These are phyloP conservation scores for Chimonanthus salicifolius DNA, from an alignment of 164 flowering plant species.

Conservation along the genomic window DNA sequence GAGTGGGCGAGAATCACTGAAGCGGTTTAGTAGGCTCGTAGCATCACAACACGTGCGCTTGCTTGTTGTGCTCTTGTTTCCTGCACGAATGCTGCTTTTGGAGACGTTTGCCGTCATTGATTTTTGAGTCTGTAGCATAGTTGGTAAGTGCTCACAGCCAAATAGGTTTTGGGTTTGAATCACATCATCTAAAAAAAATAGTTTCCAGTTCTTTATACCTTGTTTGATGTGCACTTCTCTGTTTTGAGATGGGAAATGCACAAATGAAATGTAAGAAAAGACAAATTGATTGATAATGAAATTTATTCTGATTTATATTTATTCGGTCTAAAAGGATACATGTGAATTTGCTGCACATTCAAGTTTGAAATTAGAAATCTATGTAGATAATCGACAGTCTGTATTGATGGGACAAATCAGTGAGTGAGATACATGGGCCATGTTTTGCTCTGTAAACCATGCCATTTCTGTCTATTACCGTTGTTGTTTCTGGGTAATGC, in stretches of 20 bases:
- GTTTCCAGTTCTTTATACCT: background rate
- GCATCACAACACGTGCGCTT: conserved; percentile 69
- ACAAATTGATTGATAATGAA: background rate
- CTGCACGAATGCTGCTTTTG: conserved; percentile 36
- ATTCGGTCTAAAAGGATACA: no score
- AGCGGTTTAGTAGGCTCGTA: conserved; percentile 57
- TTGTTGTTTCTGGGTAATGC: no score
- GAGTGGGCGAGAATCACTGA: conserved; percentile 53
- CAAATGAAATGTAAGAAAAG: background rate
- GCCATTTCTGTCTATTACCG: no score
- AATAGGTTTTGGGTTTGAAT: background rate
- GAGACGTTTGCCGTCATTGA: background rate
- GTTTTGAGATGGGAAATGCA: background rate
- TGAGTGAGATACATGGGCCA: no score
- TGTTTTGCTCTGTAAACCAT: no score
- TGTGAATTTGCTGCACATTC: no score
- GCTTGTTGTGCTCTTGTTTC: conserved; percentile 58
- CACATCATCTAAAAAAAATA: background rate
- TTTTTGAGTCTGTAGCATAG: background rate
- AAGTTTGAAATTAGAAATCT: no score
- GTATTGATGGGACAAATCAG: no score
- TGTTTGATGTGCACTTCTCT: no score
- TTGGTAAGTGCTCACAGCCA: background rate
- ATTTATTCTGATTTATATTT: background rate
- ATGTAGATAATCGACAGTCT: no score